Evolutionary conservation across 768 basidiomycete genomes (phyloP), one percentile per base, ranked within the genome.

Genomic region (Termitomyces sp.): DNA sequence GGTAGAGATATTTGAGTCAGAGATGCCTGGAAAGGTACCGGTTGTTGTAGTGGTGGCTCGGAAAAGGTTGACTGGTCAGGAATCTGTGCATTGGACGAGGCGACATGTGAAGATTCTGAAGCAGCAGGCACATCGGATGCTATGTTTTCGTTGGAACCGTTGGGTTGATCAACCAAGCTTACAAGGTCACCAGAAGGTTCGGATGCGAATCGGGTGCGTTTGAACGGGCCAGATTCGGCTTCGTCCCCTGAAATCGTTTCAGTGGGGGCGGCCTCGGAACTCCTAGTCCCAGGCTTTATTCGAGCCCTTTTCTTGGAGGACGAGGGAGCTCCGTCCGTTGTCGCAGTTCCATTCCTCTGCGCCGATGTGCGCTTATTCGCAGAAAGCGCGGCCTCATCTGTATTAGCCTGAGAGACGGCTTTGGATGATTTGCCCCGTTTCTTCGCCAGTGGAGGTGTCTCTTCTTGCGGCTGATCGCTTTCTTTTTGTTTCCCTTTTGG

Each of bases 401-500:
- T 32, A 32, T 28, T 11, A n/a, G 18, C 53, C 15, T 46, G 57
- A 42, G 42, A 44, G 7, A 38, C 22, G 18, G 61, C 61, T 62
- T 78, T 78, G 16, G 68, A 63, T 8, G 67, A 71, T 24, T 74
- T 73, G n/a, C 74, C 74, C 38, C 76, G 76, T 65, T 77, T 77
- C 66, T 69, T 75, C 7, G 72, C 73, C 15, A 60, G 58, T 50
- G 55, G 15, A 45, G 64, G 49, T 9, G 54, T 16, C 24, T 63
- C 61, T 45, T 64, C 55, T 20, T 63, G 58, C 20, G 49, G 33
- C n/a, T 58, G 55, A 18, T 64, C 65, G 9, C 48, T 54, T 24
- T 54, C 66, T 13, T 62, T 66, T 44, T 60, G 63, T 39, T 68
- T 69, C 20, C 35, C 58, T 65, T 74, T 74, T 22, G 58, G 59